Evolutionary conservation across 1,284 basidiomycete species (phyloP), one percentile per base, ranked within the genome.

Genomic region (Naganishia cerealis): DNA sequence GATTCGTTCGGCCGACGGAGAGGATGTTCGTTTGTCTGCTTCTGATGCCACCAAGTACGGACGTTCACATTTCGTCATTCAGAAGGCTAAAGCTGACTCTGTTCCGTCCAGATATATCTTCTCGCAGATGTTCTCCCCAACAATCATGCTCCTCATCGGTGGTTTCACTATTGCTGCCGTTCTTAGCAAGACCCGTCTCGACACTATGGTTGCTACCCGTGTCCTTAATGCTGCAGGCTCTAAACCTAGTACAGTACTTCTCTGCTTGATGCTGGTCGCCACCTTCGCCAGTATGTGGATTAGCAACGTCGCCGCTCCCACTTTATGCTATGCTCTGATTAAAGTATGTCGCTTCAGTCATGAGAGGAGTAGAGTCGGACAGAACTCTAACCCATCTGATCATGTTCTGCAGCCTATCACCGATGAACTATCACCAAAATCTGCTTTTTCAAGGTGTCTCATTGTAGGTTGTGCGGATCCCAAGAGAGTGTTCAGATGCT

Each of bases 251-350:
- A 87, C 86, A 0, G 94, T 99, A 1, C 83, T 99, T 18, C 85
- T 99, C 46, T 90, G 93, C 0, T 92, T 98, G 80, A 99, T 99
- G 96, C 87, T 85, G 48, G 94, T 99, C 5, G 91, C 94, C 0
- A 97, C 94, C 77, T 99, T 99, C 77, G 94, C 95, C 1, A 93
- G 91, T 78, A 99, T 98, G 96, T 99, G 94, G 96, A 98, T 99
- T 75, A 92, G 90, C 78, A 98, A 99, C 77, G 95, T 99, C 16
- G 95, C 95, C 0, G 95, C 95, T 8, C 96, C 96, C 15, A 97
- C 95, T 0, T 84, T 99, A 15, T 97, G 94, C 82, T 99, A 97
- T 79, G 94, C 94, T n/a, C 84, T 99, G 68, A 94, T 98, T 78
- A 88, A 89, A 75, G 91, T 92, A 78, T 66, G 86, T 59, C 40